Percentiles rank a stretch among this genome's conserved stretches.
Conservation (phyloP, 768 basidiomycete species). For the Leucogyrophana mollusca region DNA sequence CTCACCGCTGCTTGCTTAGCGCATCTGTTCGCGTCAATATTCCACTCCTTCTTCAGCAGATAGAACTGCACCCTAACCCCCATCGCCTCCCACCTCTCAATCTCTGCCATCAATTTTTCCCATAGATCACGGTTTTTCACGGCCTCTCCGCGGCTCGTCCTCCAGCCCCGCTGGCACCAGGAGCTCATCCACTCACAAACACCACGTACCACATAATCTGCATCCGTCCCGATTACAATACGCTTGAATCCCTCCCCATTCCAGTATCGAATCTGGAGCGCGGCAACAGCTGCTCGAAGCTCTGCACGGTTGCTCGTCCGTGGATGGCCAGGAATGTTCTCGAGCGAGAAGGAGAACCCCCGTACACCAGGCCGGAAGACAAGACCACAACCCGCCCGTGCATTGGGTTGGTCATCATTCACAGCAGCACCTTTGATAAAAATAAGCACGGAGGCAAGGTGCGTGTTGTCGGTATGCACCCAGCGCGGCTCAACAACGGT, state of each 20-base stretch:
- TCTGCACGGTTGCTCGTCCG: constrained; percentile 36
- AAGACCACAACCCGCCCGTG: constrained; percentile 8
- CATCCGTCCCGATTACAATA: constrained; percentile 31
- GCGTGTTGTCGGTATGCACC: constrained; percentile 7
- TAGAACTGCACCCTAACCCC: constrained; percentile 5
- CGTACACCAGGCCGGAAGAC: not conserved
- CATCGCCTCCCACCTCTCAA: constrained; percentile 5
- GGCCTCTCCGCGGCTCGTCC: constrained; percentile 8
- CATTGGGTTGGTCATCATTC: constrained; percentile 7
- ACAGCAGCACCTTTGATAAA: constrained; percentile 10
- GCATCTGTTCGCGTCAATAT: constrained; percentile 2
- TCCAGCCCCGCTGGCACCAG: constrained; percentile 20
- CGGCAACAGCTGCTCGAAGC: constrained; percentile 28
- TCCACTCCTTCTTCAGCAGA: constrained; percentile 5
- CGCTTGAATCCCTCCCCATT: constrained; percentile 25
- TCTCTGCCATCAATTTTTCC: constrained; percentile 5
- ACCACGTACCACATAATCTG: constrained; percentile 29
- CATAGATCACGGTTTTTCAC: constrained; percentile 12
- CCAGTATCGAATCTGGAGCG: constrained; percentile 23
- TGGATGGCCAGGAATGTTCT: constrained; percentile 5
- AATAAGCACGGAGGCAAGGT: constrained; percentile 8
- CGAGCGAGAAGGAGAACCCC: not conserved
- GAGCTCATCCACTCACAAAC: constrained; percentile 16
- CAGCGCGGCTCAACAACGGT: constrained; percentile 1
- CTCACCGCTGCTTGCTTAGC: constrained; percentile 4